Conservation (phyloP, 345 rosid genomes). For the Lepidium africanum region DNA sequence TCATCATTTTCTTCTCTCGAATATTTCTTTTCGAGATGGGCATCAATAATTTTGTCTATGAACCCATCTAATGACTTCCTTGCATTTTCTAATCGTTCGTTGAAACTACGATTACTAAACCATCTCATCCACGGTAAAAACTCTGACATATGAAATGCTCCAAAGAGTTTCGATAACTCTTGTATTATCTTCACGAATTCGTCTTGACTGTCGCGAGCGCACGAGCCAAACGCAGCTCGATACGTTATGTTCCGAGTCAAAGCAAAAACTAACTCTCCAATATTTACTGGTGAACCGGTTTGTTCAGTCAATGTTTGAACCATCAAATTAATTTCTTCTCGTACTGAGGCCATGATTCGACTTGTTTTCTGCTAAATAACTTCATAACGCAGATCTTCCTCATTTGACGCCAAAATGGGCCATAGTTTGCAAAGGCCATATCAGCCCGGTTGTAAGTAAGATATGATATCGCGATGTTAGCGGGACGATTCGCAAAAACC, state of each 20-base stretch:
- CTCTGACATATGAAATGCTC: conserved; percentile 72
- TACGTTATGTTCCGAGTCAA: conserved; percentile 62
- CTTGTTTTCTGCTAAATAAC: conserved; percentile 74
- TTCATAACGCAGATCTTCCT: conserved; percentile 75
- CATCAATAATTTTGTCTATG: conserved; percentile 68
- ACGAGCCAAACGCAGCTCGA: conserved; percentile 79
- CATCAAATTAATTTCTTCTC: conserved; percentile 58
- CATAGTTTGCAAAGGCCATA: conserved; percentile 93
- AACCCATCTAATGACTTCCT: conserved; percentile 55
- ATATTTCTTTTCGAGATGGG: conserved; percentile 45
- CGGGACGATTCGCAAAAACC: conserved; percentile 66
- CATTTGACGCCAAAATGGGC: conserved; percentile 93
- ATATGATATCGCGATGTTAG: conserved; percentile 58
- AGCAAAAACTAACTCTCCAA: conserved; percentile 65
- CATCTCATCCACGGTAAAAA: conserved; percentile 73
- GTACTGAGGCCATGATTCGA: conserved; percentile 82
- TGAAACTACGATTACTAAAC: conserved; percentile 47
- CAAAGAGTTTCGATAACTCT: conserved; percentile 86
- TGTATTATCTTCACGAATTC: conserved; percentile 65
- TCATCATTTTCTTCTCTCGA: neutral
- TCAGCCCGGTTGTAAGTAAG: conserved; percentile 76
- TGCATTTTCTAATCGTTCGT: conserved; percentile 47
- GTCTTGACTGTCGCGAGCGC: conserved; percentile 53
- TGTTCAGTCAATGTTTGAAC: conserved; percentile 30
- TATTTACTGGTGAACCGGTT: conserved; percentile 40